These are phyloP conservation scores for Cubamyces lactineus DNA, from an alignment of 768 basidiomycete genomes.

Conservation along the genomic window DNA sequence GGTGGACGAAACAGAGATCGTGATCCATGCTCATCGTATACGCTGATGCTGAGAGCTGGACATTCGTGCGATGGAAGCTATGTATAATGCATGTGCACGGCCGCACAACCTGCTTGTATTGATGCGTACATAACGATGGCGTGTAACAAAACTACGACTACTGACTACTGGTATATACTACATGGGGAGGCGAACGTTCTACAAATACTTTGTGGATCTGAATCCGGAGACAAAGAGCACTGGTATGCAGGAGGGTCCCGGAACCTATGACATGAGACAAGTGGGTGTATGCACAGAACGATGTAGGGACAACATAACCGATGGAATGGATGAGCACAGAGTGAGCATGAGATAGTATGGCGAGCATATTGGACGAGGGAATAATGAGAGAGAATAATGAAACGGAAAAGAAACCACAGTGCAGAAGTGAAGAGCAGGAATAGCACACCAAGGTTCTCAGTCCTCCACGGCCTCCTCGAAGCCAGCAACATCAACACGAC, in stretches of 20 bases:
- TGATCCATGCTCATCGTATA: not conserved
- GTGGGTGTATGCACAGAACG: constrained; percentile 25
- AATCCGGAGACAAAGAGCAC: constrained; percentile 5
- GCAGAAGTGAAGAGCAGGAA: not conserved
- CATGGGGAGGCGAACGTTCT: constrained; percentile 13
- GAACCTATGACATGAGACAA: constrained; percentile 13
- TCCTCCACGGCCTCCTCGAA: constrained; percentile 52
- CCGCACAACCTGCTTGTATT: constrained; percentile 3
- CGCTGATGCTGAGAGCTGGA: not conserved
- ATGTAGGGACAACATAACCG: constrained; percentile 17
- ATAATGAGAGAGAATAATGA: constrained; percentile 23
- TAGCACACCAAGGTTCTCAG: constrained; percentile 30
- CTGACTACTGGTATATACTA: constrained; percentile 25
- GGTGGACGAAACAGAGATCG: constrained; percentile 47
- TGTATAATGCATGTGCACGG: too few species aligned
- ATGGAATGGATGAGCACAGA: constrained; percentile 11
- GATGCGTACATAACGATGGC: constrained; percentile 22
- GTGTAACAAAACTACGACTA: constrained; percentile 21
- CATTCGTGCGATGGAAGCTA: not conserved
- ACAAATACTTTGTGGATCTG: constrained; percentile 17
- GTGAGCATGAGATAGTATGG: constrained; percentile 25
- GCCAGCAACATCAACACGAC: constrained; percentile 22
- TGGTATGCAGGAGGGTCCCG: constrained; percentile 22
- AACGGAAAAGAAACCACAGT: constrained; percentile 5
- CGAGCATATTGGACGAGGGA: constrained; percentile 22